Base-by-base conservation (phyloP, 164 flowering plant genomes). In the Vitis amurensis region DNA sequence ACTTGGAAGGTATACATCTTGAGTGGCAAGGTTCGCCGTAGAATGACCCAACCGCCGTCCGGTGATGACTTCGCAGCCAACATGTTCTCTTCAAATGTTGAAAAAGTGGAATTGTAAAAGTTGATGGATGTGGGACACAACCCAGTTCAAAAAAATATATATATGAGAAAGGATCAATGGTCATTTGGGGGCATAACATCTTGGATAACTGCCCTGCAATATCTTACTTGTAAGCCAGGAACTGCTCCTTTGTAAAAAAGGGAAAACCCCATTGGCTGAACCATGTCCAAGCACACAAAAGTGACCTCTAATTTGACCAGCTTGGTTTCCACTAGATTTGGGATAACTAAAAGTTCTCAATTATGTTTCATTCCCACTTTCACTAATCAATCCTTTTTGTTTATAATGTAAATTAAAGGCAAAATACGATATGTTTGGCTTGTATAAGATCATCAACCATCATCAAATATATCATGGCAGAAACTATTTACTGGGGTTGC, bases 281-380 rank as follows among this genome's bases (percentile, higher is more conserved):
- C 55, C 8, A 67, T 52, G 58, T 65, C 60, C 50, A 59, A 73
- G 50, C 19, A 74, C 82, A 77, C 82, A 68, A 70, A 76, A 50
- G 57, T 62, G 30, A 61, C 16, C 37, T 84, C 76, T 78, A 64
- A 86, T 82, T 84, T 75, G 89, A 77, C 83, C 84, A 84, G 78
- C 76, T 61, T 66, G 78, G 77, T 76, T 70, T 76, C 82, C 84
- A 82, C 86, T 82, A 79, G 6, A 73, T 50, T 71, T 50, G 55
- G 70, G 85, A 78, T 76, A 75, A 74, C 60, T 50, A 63, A 75
- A 70, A 48, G 48, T 59, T 64, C 29, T 63, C 44, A 66, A 52
- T 63, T 52, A 68, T 62, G 37, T 57, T 63, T 52, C 5, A 31
- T 31, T 12, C 59, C 65, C 69, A 30, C 69, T 59, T 65, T 51